phyloP scores from a whole-genome alignment of 371 early-diverging fungal species.

The Zancudomyces culisetae region DNA sequence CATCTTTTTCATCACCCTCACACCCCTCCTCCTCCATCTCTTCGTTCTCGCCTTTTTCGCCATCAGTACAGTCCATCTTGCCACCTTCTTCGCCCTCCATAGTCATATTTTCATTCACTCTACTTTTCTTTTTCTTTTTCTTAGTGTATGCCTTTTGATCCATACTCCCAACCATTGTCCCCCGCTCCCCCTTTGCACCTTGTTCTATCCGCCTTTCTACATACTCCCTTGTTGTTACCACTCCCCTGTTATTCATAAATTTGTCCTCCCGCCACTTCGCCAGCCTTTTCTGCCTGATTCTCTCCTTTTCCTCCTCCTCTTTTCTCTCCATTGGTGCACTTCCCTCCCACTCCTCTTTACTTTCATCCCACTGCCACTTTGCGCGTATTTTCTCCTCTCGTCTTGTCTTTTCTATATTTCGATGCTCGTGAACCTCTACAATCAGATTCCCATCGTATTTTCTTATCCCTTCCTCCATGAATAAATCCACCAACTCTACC shows the following conservation, averaged over 20 bases:
- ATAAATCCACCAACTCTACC: conserved; percentile 17
- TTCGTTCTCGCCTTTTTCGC: too few relatives aligned
- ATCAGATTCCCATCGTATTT: conserved; percentile 19
- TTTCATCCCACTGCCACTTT: background rate
- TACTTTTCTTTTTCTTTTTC: too few relatives aligned
- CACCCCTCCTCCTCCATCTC: background rate
- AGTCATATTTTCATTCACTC: too few relatives aligned
- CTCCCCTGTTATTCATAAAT: background rate
- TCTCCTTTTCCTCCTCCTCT: background rate
- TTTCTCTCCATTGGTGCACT: too few relatives aligned
- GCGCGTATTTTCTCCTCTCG: background rate
- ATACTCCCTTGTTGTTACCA: background rate
- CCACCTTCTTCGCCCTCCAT: background rate
- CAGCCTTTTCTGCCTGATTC: background rate
- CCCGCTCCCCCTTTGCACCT: background rate
- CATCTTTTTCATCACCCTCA: background rate
- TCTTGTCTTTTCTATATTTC: conserved; percentile 4
- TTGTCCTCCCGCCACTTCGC: background rate
- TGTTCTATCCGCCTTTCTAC: background rate
- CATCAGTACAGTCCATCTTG: too few relatives aligned
- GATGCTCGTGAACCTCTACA: conserved; percentile 22
- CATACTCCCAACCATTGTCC: background rate
- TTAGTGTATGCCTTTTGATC: too few relatives aligned
- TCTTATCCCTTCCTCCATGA: conserved; percentile 11
- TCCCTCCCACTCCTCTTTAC: too few relatives aligned